Percentiles rank a stretch among this genome's conserved stretches.
Conservation (phyloP, 177 flowering plant genomes). For the Vitis hybrid region DNA sequence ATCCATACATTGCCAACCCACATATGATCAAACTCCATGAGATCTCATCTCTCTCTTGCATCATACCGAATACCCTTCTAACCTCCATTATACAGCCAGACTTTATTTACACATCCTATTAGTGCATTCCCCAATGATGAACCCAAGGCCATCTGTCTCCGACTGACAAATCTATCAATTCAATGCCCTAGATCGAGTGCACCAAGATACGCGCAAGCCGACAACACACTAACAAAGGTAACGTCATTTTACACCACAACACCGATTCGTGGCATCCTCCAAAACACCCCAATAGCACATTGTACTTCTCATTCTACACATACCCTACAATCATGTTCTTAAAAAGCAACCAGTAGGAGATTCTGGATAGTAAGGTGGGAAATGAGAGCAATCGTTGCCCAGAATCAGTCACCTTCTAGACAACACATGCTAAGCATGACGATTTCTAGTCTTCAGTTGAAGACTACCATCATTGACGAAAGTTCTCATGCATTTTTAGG, state of each 20-base stretch:
- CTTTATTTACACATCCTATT: slow-evolving; percentile 28
- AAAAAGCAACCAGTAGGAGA: too few relatives aligned
- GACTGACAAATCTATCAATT: slow-evolving; percentile 32
- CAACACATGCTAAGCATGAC: accelerated
- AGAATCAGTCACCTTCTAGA: too few relatives aligned
- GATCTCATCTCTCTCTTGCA: neutral
- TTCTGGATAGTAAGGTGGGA: too few relatives aligned
- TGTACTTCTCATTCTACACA: slow-evolving; percentile 37
- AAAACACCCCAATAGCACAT: slow-evolving; percentile 44
- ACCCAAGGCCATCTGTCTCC: slow-evolving; percentile 43
- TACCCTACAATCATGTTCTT: slow-evolving; percentile 30
- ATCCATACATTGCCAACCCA: slow-evolving; percentile 6
- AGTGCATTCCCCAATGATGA: slow-evolving; percentile 5
- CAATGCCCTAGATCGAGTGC: slow-evolving; percentile 21
- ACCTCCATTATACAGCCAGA: slow-evolving; percentile 9
- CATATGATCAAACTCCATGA: slow-evolving; percentile 13
- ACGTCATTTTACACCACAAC: slow-evolving; percentile 11
- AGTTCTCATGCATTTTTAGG: too few relatives aligned
- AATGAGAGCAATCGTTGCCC: too few relatives aligned
- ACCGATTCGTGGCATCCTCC: slow-evolving; percentile 36
- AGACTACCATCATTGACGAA: too few relatives aligned
- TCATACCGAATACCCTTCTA: neutral
- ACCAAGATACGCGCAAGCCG: slow-evolving; percentile 23
- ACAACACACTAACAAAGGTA: slow-evolving; percentile 15
- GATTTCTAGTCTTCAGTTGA: too few relatives aligned